Evolutionary conservation across 768 basidiomycete genomes (phyloP), one percentile per base, ranked within the genome.

Genomic region (Rhodotorula toruloides): DNA sequence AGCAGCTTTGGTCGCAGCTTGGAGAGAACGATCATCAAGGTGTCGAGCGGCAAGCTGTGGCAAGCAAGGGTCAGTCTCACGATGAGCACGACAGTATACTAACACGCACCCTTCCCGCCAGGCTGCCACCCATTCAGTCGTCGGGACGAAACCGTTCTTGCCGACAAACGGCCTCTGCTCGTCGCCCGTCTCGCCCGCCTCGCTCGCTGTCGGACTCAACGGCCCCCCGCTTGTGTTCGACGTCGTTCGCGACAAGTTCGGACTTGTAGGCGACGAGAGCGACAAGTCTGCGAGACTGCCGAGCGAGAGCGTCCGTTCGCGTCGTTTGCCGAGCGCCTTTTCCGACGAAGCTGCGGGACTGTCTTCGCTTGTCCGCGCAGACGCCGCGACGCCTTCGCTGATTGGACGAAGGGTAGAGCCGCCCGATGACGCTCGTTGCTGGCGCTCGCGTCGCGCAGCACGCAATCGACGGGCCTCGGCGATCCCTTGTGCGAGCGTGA

Each of bases 281-380:
- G 27, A 49, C 49, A 68, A 17, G 52, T 61, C 52, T 14, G 64
- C 40, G 43, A 58, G 31, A 27, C 34, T n/a, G 29, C 53, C 42
- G 59, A 55, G 19, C 19, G 40, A 52, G 32, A 76, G 74, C 10
- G 70, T 31, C 11, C 87, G 83, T 72, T 86, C 89, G 70, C 84
- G 84, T 87, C 91, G 88, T 80, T 98, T 99, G 0, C 94, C 94
- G 67, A 87, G 81, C 1, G 84, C 90, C 75, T 94, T 97, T 77
- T 92, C 91, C n/a, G 37, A 42, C 39, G 34, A 31, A 2, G 39
- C 47, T 32, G 19, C 48, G 46, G 11, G 89, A 77, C 89, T 88
- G 52, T 82, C 43, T 13, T 39, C 58, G 49, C 4, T 39, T 11
- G 46, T 12, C 2, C 34, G 16, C 7, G 31, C 14, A 19, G 44